Evolutionary conservation across 1,284 basidiomycete species (phyloP).

Genomic region (Sporisorium scitamineum): DNA sequence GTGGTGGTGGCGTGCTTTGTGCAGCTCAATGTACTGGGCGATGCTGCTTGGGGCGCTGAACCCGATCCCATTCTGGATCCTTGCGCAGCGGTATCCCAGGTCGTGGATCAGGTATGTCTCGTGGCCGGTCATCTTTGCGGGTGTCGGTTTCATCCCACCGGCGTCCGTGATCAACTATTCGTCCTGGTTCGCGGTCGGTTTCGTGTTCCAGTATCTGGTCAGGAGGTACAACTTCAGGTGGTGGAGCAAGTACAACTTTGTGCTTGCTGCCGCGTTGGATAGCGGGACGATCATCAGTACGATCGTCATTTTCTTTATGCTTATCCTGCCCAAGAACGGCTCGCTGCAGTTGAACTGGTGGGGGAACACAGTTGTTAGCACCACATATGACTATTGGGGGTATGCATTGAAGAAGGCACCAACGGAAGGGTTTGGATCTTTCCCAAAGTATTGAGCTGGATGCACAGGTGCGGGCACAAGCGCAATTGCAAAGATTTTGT

Average conservation of each 20-base stretch:
- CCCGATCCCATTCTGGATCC: constrained; percentile 74
- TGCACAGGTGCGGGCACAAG: no score
- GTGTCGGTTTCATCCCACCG: constrained; percentile 84
- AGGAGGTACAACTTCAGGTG: constrained; percentile 83
- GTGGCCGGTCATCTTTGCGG: constrained; percentile 85
- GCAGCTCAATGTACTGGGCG: constrained; percentile 75
- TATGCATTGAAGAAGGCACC: constrained; percentile 32
- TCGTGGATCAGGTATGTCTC: constrained; percentile 83
- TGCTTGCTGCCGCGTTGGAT: constrained; percentile 72
- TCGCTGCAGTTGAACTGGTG: constrained; percentile 80
- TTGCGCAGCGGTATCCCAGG: constrained; percentile 74
- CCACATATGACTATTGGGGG: constrained; percentile 66
- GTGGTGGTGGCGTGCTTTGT: constrained; percentile 81
- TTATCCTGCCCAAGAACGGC: constrained; percentile 81
- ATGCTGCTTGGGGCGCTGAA: constrained; percentile 59
- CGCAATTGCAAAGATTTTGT: no score
- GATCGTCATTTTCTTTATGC: constrained; percentile 86
- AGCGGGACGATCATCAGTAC: constrained; percentile 73
- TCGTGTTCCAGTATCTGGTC: constrained; percentile 90
- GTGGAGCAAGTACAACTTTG: constrained; percentile 83
- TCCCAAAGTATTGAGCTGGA: constrained; percentile 18
- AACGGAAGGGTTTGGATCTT: constrained; percentile 36
- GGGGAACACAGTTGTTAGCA: constrained; percentile 79
- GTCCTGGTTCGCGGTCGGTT: constrained; percentile 87
- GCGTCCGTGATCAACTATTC: constrained; percentile 93